Evolutionary conservation across 495 filamentous ascomycete species (phyloP).

Genomic region (Pyronema domesticum): DNA sequence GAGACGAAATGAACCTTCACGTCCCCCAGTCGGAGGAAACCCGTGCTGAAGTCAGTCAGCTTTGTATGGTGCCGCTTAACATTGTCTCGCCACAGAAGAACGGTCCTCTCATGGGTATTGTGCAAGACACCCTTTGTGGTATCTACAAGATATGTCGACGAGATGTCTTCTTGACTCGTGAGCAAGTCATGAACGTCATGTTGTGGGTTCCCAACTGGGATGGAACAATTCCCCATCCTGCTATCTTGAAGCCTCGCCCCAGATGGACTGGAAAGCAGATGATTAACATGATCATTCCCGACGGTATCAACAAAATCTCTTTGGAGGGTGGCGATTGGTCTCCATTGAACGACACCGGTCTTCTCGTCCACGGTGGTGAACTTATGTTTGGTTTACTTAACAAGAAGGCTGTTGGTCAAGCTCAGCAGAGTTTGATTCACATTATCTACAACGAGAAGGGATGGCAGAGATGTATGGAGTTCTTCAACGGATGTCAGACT

Average conservation of each 20-base stretch:
- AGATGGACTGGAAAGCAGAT: slow-evolving; percentile 99
- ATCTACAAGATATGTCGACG: slow-evolving; percentile 91
- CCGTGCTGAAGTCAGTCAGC: slow-evolving; percentile 74
- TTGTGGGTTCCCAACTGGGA: slow-evolving; percentile 98
- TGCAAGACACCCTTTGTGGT: slow-evolving; percentile 91
- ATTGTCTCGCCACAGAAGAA: slow-evolving; percentile 97
- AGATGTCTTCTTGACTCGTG: slow-evolving; percentile 75
- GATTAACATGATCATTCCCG: slow-evolving; percentile 77
- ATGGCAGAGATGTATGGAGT: slow-evolving; percentile 61
- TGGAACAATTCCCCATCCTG: slow-evolving; percentile 75
- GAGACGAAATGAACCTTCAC: slow-evolving; percentile 99
- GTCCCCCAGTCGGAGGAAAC: slow-evolving; percentile 95
- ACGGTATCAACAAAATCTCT: slow-evolving; percentile 63
- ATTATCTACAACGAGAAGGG: slow-evolving; percentile 93
- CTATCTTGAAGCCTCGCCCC: slow-evolving; percentile 76
- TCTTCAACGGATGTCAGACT: slow-evolving; percentile 87
- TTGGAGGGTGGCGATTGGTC: slow-evolving; percentile 36
- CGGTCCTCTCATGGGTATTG: slow-evolving; percentile 95
- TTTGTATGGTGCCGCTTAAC: slow-evolving; percentile 91
- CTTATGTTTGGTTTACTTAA: slow-evolving; percentile 74
- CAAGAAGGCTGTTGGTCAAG: slow-evolving; percentile 88
- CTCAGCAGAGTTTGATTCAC: slow-evolving; percentile 75
- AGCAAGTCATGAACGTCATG: slow-evolving; percentile 86
- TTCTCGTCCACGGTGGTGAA: slow-evolving; percentile 72
- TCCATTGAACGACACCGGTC: slow-evolving; percentile 59